These are phyloP conservation scores for Chimonanthus salicifolius DNA, from an alignment of 164 flowering plant genomes.

Conservation along the genomic window DNA sequence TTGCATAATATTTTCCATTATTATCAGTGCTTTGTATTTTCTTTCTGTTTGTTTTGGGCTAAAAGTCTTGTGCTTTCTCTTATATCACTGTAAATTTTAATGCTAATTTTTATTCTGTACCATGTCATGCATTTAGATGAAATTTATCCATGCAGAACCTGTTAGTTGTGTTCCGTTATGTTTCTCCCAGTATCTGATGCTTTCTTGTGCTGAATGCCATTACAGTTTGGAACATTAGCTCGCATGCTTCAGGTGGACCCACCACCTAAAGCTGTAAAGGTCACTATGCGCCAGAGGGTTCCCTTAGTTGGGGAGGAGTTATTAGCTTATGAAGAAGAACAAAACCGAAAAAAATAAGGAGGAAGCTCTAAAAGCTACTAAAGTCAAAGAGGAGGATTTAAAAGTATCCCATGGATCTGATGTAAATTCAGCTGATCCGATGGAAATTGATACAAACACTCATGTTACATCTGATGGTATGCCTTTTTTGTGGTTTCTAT, in stretches of 20 bases:
- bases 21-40: not conserved
- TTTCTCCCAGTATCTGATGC: not conserved
- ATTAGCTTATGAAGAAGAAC: slow-evolving; percentile 95
- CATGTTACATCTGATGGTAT: slow-evolving; percentile 59
- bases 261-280: slow-evolving; percentile 98
- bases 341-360: slow-evolving; percentile 75
- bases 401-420: slow-evolving; percentile 62
- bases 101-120: not conserved
- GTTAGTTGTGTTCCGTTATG: not conserved
- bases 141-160: not conserved
- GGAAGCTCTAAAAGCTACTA: slow-evolving; percentile 81
- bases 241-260: slow-evolving; percentile 99
- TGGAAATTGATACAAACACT: slow-evolving; percentile 56
- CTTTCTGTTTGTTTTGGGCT: not conserved
- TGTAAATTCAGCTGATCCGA: slow-evolving; percentile 51
- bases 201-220: not conserved
- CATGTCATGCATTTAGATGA: not conserved
- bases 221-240: slow-evolving; percentile 87
- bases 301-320: slow-evolving; percentile 97
- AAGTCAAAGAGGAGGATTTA: slow-evolving; percentile 68
- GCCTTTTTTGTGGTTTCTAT: not conserved
- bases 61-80: not conserved
- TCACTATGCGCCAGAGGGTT: slow-evolving; percentile 78
- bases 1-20: not conserved
- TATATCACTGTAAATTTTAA: too few relatives aligned